Evolutionary conservation across 106 monocot genomes (phyloP), one percentile per base, ranked within the genome.

Genomic region (Acorus gramineus): DNA sequence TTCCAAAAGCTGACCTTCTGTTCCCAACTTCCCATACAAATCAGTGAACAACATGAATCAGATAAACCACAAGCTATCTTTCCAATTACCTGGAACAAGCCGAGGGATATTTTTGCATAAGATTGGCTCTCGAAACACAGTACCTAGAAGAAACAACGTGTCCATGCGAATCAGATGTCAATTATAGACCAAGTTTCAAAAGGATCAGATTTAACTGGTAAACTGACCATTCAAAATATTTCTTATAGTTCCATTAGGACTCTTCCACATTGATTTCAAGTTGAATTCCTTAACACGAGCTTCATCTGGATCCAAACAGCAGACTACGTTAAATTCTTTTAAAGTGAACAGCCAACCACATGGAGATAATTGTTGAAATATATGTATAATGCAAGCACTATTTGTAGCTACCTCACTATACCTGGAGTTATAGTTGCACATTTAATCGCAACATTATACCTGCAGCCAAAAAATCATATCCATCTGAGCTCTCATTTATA

Each of bases 401-500:
- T 28, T 28, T 28, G 28, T 28, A 28, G 28, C 49, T 44, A 3
- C 47, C 46, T 6, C 66, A n/a, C 9, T 61, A 49, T 75, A 93
- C 93, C 93, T 69, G 93, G 93, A 65, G 93, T 93, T 47, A 93
- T 89, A 56, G 93, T 93, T 52, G 93, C 93, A 71, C 93, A 93
- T 70, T 93, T 93, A 45, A 93, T 81, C 50, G 93, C 93, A 7
- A 89, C 89, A 53, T 93, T 93, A 56, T 93, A 93, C 57, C 93
- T 93, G 74, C 66, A 46, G 44, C 7, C 60, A 61, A 61, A 3
- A 46, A 28, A 28, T 28, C 28, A 28, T 28, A 28, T 28, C 28
- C 28, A 28, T 28, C 28, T 28, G 28, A 28, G 28, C 28, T 28
- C 28, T 28, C 28, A 28, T 28, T 28, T 28, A 28, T 28, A 28